Evolutionary conservation across 2,329 filamentous ascomycete species (phyloP).

Genomic region (Exserohilum rostratum): DNA sequence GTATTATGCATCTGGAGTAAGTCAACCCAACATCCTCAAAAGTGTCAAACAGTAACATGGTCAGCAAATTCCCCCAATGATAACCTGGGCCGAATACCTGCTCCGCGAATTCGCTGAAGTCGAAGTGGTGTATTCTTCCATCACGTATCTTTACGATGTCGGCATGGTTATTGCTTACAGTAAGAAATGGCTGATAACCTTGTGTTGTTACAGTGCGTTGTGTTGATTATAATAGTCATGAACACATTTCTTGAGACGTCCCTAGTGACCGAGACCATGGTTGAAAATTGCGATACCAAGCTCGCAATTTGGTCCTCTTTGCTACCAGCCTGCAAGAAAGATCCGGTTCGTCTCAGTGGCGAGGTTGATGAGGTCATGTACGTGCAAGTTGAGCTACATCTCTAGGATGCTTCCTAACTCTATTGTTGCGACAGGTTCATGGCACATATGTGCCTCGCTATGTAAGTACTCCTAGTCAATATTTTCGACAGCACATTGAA

Average conservation of each 20-base stretch:
- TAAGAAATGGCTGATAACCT: conserved; percentile 1
- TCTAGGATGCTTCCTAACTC: not conserved
- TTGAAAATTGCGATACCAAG: conserved; percentile 69
- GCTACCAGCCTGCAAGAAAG: conserved; percentile 73
- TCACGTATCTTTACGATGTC: conserved; percentile 79
- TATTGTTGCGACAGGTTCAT: conserved; percentile 62
- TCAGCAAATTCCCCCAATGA: conserved; percentile 39
- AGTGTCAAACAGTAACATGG: not conserved
- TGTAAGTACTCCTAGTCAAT: conserved; percentile 30
- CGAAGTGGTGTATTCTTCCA: conserved; percentile 77
- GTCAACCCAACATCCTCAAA: conserved; percentile 4
- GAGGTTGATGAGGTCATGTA: conserved; percentile 80
- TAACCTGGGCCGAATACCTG: conserved; percentile 74
- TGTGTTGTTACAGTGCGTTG: not conserved
- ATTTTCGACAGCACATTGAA: not conserved
- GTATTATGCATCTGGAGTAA: conserved; percentile 58
- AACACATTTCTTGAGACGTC: conserved; percentile 37
- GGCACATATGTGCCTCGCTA: conserved; percentile 74
- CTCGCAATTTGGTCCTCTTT: conserved; percentile 78
- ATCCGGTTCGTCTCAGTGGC: conserved; percentile 70
- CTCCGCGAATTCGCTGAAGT: conserved; percentile 73
- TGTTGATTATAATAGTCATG: conserved; percentile 55
- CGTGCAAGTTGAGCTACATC: not conserved
- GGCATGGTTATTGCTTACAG: conserved; percentile 72
- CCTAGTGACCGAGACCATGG: conserved; percentile 57